phyloP scores from a whole-genome alignment of 2,329 filamentous ascomycete genomes.

The Verticillium isaacii region DNA sequence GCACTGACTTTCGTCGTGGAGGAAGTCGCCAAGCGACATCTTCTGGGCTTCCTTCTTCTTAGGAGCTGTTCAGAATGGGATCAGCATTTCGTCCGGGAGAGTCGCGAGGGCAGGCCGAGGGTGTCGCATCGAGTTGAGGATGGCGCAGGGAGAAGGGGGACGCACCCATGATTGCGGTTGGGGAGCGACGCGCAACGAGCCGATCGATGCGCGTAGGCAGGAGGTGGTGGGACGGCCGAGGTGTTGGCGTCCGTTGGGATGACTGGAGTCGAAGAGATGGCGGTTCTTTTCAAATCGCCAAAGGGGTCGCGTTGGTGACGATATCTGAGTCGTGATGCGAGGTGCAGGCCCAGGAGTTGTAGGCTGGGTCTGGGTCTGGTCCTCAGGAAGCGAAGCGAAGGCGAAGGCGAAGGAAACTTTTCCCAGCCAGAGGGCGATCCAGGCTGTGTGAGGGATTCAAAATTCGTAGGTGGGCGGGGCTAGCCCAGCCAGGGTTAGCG shows the following conservation, averaged over 20 bases:
- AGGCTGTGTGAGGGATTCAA: constrained; percentile 30
- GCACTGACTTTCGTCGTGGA: constrained; percentile 80
- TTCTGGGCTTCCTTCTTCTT: constrained; percentile 93
- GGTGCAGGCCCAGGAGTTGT: neutral
- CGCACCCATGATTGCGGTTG: constrained; percentile 60
- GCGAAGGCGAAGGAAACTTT: neutral
- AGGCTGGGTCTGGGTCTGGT: constrained; percentile 30
- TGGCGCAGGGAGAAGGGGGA: constrained; percentile 12
- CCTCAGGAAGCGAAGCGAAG: neutral
- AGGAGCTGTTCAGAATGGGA: constrained; percentile 59
- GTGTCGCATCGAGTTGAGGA: constrained; percentile 3
- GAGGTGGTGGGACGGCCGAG: constrained; percentile 1
- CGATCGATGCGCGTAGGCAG: constrained; percentile 26
- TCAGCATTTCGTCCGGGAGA: neutral
- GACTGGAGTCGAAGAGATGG: constrained; percentile 2
- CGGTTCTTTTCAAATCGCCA: constrained; percentile 8
- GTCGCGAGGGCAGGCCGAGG: neutral
- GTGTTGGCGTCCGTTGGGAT: neutral
- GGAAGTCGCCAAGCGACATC: constrained; percentile 96
- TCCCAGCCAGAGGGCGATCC: neutral
- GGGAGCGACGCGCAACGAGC: constrained; percentile 41
- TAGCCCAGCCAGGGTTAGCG: constrained; percentile 21
- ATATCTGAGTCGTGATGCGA: neutral
- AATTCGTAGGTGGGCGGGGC: constrained; percentile 38
- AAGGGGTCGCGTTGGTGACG: constrained; percentile 1